Percentiles rank a stretch among this genome's conserved stretches.
phyloP scores from a whole-genome alignment of 2,329 filamentous ascomycete species.

The Fusarium torreyae region DNA sequence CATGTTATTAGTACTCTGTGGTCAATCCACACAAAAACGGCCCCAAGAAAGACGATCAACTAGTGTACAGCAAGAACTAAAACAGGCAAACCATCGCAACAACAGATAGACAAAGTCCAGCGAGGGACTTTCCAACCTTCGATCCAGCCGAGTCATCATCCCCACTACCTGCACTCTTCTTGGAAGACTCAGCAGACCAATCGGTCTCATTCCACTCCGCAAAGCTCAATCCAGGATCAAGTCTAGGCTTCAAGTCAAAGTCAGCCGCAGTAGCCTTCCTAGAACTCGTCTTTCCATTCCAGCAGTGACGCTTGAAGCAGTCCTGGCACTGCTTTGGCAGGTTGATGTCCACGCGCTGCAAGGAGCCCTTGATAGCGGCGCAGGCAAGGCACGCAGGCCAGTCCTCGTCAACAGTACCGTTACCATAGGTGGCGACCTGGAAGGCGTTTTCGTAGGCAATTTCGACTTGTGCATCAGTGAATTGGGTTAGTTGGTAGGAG shows the following conservation, averaged over 20 bases:
- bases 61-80: neutral
- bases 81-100: neutral
- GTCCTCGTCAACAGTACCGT: slow-evolving; percentile 76
- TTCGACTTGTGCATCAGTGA: slow-evolving; percentile 47
- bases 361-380: slow-evolving; percentile 79
- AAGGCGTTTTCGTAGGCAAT: slow-evolving; percentile 74
- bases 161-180: neutral
- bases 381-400: slow-evolving; percentile 88
- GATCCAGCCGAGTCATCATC: slow-evolving; percentile 7
- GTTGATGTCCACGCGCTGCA: slow-evolving; percentile 57
- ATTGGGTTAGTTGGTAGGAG: slow-evolving; percentile 43
- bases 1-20: no score
- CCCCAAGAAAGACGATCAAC: no score
- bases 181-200: slow-evolving; percentile 15
- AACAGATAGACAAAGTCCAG: neutral
- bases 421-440: slow-evolving; percentile 83
- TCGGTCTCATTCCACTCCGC: slow-evolving; percentile 45
- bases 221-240: slow-evolving; percentile 44
- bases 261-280: slow-evolving; percentile 29
- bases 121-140: neutral
- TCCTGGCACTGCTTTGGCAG: slow-evolving; percentile 44
- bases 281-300: slow-evolving; percentile 41
- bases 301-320: slow-evolving; percentile 50
- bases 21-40: no score
- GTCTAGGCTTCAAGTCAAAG: slow-evolving; percentile 35